A percentile compares a stretch with the other conserved stretches of the same genome.
Conservation (phyloP, 1,284 basidiomycete genomes). For the Austropuccinia psidii region DNA sequence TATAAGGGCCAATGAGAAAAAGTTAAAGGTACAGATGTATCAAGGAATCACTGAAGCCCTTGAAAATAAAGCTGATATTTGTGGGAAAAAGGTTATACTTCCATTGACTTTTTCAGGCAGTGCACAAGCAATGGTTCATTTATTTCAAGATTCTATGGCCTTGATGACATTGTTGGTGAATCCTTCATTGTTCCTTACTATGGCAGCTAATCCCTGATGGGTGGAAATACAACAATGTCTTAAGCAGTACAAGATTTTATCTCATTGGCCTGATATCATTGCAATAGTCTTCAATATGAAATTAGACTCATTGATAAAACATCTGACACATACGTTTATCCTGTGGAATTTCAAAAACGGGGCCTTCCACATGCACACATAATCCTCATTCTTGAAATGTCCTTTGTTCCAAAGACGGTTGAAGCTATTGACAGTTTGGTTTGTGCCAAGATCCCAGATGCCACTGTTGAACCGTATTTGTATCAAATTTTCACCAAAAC, state of each 20-base stretch:
- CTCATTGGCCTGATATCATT: neutral
- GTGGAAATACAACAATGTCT: slow-evolving; percentile 45
- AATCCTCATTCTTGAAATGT: slow-evolving; percentile 44
- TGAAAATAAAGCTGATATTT: neutral
- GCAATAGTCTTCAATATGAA: neutral
- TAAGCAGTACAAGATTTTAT: neutral
- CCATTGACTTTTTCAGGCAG: slow-evolving; percentile 49
- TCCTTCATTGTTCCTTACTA: slow-evolving; percentile 50
- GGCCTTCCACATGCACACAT: slow-evolving; percentile 54
- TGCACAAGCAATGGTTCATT: slow-evolving; percentile 46
- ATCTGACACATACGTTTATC: neutral
- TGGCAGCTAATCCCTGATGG: slow-evolving; percentile 51
- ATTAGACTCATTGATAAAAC: neutral
- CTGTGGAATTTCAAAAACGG: slow-evolving; percentile 51
- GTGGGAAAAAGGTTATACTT: slow-evolving; percentile 43
- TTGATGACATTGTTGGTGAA: slow-evolving; percentile 45
- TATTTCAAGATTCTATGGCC: slow-evolving; percentile 48
- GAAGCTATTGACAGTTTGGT: slow-evolving; percentile 50
- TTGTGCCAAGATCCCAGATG: slow-evolving; percentile 51
- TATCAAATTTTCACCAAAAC: slow-evolving; percentile 46
- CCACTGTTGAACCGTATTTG: slow-evolving; percentile 48
- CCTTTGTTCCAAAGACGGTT: slow-evolving; percentile 46
- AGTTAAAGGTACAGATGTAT: neutral
- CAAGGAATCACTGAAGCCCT: neutral
- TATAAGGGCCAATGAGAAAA: neutral